Evolutionary conservation across 495 filamentous ascomycete species (phyloP).

Genomic region (Podospora anserina): DNA sequence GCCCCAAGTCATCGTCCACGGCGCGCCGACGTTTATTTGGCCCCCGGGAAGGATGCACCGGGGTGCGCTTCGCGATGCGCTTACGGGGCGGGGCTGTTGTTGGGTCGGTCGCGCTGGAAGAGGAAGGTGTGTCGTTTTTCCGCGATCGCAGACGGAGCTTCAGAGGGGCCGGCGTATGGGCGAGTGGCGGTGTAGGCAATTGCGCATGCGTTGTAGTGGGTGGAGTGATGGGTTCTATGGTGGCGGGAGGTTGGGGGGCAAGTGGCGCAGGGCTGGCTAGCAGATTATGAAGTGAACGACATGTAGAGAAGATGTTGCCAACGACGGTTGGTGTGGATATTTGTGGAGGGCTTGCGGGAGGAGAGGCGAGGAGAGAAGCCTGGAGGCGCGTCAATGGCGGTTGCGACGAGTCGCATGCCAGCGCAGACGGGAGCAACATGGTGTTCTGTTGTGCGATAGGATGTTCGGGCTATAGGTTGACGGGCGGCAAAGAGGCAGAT

Average conservation of each 20-base stretch:
- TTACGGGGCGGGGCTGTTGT: conserved; percentile 32
- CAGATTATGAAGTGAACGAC: conserved; percentile 68
- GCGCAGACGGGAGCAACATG: conserved; percentile 71
- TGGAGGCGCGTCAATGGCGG: conserved; percentile 48
- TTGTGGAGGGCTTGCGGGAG: conserved; percentile 61
- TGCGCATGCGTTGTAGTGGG: conserved; percentile 52
- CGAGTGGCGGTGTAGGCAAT: conserved; percentile 51
- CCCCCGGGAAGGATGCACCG: conserved; percentile 46
- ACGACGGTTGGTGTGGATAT: conserved; percentile 50
- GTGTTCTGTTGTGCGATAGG: conserved; percentile 3
- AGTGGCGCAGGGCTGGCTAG: conserved; percentile 46
- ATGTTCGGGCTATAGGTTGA: conserved; percentile 2
- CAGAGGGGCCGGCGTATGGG: conserved; percentile 46
- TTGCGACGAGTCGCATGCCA: conserved; percentile 64
- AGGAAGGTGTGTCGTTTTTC: conserved; percentile 25
- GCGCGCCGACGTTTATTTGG: conserved; percentile 63
- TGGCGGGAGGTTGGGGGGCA: conserved; percentile 33
- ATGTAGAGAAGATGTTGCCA: conserved; percentile 63
- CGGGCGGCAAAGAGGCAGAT: background rate
- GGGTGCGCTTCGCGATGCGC: conserved; percentile 50
- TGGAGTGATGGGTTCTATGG: conserved; percentile 40
- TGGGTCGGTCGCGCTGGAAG: conserved; percentile 13
- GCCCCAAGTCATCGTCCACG: conserved; percentile 50
- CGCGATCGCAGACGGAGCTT: conserved; percentile 50
- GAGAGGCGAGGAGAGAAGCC: conserved; percentile 58